These are phyloP conservation scores for Quercus alba DNA, from an alignment of 306 rosid genomes.

Conservation along the genomic window DNA sequence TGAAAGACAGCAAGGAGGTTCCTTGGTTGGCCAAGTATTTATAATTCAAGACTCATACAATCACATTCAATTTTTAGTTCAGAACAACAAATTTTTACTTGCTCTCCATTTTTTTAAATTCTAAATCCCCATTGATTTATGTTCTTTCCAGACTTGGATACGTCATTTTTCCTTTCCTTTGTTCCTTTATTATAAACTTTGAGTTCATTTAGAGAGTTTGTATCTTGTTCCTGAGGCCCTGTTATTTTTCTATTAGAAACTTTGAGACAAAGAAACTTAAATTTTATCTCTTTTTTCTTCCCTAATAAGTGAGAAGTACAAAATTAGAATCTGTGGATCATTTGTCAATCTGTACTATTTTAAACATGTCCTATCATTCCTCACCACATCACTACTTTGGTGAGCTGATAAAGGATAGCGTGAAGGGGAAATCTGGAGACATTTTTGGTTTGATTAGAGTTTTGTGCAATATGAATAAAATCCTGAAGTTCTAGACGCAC, in stretches of 20 bases:
- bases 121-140: slow-evolving; percentile 7
- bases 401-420: no score
- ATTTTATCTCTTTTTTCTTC: not conserved
- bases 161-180: not conserved
- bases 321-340: no score
- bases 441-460: no score
- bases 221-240: not conserved
- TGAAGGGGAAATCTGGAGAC: no score
- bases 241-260: not conserved
- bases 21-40: slow-evolving; percentile 89
- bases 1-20: slow-evolving; percentile 72
- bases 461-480: no score
- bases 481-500: no score
- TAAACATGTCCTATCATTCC: not conserved
- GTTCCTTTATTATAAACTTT: not conserved
- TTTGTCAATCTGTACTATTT: not conserved
- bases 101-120: not conserved
- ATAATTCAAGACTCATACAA: slow-evolving; percentile 24
- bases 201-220: not conserved
- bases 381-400: not conserved
- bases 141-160: not conserved
- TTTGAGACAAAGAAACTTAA: not conserved
- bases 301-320: no score
- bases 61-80: not conserved
- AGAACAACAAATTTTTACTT: slow-evolving; percentile 25